Percentiles rank a stretch among this genome's conserved stretches.
phyloP scores from a whole-genome alignment of 164 flowering plant species.

The Dillenia turbinata region DNA sequence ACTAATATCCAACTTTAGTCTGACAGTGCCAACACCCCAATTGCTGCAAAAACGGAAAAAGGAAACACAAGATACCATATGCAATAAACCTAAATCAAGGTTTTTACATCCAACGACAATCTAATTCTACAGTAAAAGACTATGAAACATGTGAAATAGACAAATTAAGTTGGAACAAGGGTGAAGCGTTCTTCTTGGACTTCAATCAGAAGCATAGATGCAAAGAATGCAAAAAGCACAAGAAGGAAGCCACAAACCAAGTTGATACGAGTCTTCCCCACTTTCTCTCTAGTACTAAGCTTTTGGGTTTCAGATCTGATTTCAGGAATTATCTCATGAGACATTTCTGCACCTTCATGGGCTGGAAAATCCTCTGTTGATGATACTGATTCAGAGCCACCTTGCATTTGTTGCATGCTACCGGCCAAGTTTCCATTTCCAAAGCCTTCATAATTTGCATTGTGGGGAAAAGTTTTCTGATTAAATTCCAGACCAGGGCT shows the following conservation, averaged over 20 bases:
- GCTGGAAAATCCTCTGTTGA: constrained; percentile 39
- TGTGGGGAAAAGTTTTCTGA: constrained; percentile 18
- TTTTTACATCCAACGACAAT: no score
- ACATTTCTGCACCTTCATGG: constrained; percentile 15
- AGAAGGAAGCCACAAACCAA: constrained; percentile 27
- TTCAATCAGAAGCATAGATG: constrained; percentile 24
- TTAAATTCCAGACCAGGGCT: constrained; percentile 29
- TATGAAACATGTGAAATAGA: no score
- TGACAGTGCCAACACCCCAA: no score
- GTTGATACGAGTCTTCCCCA: constrained; percentile 14
- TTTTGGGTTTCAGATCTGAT: constrained; percentile 10
- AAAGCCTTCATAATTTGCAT: constrained; percentile 13
- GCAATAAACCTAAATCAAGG: no score
- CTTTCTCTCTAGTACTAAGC: constrained; percentile 4
- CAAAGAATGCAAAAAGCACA: constrained; percentile 25
- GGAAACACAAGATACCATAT: no score
- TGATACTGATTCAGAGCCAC: constrained; percentile 56
- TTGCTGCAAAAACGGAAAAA: no score
- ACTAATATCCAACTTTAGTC: no score
- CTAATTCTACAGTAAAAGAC: no score
- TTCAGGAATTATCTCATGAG: constrained; percentile 17
- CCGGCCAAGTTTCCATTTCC: constrained; percentile 12
- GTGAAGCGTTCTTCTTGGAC: constrained; percentile 24
- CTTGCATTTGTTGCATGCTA: constrained; percentile 23
- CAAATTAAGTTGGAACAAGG: constrained; percentile 64